Evolutionary conservation across 2,329 filamentous ascomycete species (phyloP).

Genomic region (Curvularia sp.): DNA sequence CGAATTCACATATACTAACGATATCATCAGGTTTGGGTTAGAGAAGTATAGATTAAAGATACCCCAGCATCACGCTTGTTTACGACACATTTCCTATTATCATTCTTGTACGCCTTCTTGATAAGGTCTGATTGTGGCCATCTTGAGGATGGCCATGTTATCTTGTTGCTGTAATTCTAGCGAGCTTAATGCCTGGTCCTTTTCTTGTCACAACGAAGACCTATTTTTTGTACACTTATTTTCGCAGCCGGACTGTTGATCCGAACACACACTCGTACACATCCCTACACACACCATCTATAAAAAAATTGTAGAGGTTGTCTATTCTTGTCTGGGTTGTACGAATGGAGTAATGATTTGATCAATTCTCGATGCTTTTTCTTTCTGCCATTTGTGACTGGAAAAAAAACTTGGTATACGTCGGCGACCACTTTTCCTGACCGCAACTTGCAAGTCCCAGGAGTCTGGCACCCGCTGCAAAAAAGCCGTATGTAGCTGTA

Average conservation of each 20-base stretch:
- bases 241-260: conserved; percentile 51
- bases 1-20: conserved; percentile 24
- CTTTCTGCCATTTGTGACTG: not conserved
- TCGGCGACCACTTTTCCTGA: not conserved
- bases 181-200: conserved; percentile 33
- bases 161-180: conserved; percentile 40
- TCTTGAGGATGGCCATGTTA: conserved; percentile 1
- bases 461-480: not conserved
- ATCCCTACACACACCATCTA: not conserved
- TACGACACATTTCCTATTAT: conserved; percentile 29
- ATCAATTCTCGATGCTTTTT: not conserved
- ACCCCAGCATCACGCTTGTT: conserved; percentile 44
- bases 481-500: not conserved
- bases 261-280: conserved; percentile 12
- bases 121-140: conserved; percentile 22
- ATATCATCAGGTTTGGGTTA: conserved; percentile 58
- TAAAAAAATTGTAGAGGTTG: not conserved
- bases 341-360: conserved; percentile 3
- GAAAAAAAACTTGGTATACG: not conserved
- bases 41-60: conserved; percentile 53
- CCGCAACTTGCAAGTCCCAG: not conserved
- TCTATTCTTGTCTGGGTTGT: not conserved
- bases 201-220: conserved; percentile 17
- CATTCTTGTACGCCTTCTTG: conserved; percentile 15
- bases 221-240: conserved; percentile 24